These are phyloP conservation scores for Eurotiales sp. DNA, from an alignment of 2,329 filamentous ascomycete genomes.

Conservation along the genomic window DNA sequence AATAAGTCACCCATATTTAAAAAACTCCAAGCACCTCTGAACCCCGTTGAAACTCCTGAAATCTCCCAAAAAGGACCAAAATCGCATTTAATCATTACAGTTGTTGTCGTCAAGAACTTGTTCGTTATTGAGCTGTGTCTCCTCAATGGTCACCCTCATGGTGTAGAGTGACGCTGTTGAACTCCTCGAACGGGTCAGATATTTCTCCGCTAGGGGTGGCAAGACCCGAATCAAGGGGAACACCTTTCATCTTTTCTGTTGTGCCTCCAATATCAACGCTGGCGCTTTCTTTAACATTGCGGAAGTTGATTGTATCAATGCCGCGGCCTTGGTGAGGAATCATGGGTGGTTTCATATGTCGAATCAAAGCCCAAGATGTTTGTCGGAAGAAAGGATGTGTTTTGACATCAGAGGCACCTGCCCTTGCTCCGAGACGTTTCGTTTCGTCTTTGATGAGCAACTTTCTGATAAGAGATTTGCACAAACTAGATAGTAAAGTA, in stretches of 20 bases:
- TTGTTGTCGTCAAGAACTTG: constrained; percentile 5
- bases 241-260: constrained; percentile 60
- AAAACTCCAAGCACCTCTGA: constrained; percentile 4
- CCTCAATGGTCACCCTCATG: constrained; percentile 80
- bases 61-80: background rate
- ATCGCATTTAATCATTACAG: constrained; percentile 6
- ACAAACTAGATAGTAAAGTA: constrained; percentile 60
- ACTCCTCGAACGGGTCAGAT: constrained; percentile 92
- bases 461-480: constrained; percentile 94
- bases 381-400: constrained; percentile 91
- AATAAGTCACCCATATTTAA: background rate
- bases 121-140: background rate
- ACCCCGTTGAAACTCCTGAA: background rate
- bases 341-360: constrained; percentile 97
- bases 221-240: constrained; percentile 80
- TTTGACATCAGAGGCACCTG: constrained; percentile 96
- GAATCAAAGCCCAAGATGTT: constrained; percentile 93
- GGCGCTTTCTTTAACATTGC: constrained; percentile 95
- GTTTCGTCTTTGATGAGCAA: constrained; percentile 97
- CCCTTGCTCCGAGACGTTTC: constrained; percentile 84
- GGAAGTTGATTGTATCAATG: constrained; percentile 93
- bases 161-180: constrained; percentile 96
- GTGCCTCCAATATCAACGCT: constrained; percentile 68
- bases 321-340: constrained; percentile 86
- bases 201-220: constrained; percentile 79